Percentiles rank a stretch among this genome's conserved stretches.
Conservation (phyloP, 1,284 basidiomycete genomes). For the Phylloporus gajari region DNA sequence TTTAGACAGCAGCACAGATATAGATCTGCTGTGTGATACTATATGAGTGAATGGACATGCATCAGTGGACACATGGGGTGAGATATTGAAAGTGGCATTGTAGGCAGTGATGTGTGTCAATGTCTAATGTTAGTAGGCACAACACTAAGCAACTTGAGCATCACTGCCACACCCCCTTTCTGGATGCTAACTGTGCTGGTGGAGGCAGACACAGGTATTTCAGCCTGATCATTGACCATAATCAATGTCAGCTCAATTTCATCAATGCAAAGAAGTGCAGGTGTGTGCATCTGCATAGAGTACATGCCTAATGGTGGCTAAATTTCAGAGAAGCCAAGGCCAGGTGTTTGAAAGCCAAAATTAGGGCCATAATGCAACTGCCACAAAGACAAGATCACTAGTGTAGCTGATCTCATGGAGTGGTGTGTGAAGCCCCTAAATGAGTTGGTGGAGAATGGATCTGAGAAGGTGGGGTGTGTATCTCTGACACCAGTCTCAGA, state of each 20-base stretch:
- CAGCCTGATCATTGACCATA: constrained; percentile 66
- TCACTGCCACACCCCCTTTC: constrained; percentile 48
- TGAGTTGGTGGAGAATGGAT: constrained; percentile 63
- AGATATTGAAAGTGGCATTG: constrained; percentile 62
- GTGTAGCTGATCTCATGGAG: constrained; percentile 68
- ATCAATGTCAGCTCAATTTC: constrained; percentile 77
- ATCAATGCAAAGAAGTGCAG: constrained; percentile 57
- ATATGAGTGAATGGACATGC: constrained; percentile 35
- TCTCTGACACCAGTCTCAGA: constrained; percentile 71
- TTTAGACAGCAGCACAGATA: constrained; percentile 68
- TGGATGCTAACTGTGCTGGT: constrained; percentile 46
- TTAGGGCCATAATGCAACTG: constrained; percentile 58
- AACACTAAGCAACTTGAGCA: constrained; percentile 48
- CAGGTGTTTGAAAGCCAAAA: constrained; percentile 57
- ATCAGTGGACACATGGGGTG: constrained; percentile 49
- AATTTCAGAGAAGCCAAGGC: constrained; percentile 65
- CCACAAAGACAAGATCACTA: constrained; percentile 56
- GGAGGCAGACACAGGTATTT: constrained; percentile 36
- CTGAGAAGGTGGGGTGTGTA: constrained; percentile 72
- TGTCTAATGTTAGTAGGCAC: constrained; percentile 53
- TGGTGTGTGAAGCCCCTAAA: constrained; percentile 85
- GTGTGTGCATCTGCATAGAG: constrained; percentile 31
- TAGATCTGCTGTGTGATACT: constrained; percentile 60
- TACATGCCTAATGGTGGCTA: constrained; percentile 58
- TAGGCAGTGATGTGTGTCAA: constrained; percentile 69